Conservation (phyloP, 2,329 filamentous ascomycete species). For the Claviceps paspali region DNA sequence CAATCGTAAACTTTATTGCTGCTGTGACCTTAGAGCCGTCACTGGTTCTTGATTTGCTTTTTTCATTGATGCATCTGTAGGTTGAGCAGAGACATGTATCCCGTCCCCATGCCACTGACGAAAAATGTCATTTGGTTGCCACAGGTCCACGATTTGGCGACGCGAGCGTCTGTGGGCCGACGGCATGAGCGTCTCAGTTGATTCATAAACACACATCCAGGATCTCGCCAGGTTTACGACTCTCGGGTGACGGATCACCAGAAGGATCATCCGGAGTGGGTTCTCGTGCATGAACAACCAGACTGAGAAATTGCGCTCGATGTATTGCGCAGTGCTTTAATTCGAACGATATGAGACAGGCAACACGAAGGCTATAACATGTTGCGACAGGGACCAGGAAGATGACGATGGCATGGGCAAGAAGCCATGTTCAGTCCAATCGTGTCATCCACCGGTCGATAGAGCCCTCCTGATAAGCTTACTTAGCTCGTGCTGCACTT, state of each 20-base stretch:
- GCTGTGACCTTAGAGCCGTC: too few species aligned
- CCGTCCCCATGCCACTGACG: too few species aligned
- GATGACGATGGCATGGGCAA: background rate
- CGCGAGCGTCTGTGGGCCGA: background rate
- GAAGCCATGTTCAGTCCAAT: too few species aligned
- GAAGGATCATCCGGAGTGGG: background rate
- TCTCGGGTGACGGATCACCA: too few species aligned
- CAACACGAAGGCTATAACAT: too few species aligned
- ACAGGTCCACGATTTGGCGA: background rate
- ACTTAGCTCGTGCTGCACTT: background rate
- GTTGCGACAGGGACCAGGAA: too few species aligned
- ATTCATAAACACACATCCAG: background rate
- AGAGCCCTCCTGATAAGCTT: background rate
- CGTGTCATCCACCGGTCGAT: background rate
- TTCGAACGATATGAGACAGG: background rate
- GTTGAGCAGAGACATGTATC: too few species aligned
- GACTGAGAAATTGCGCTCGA: background rate
- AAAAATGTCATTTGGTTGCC: too few species aligned
- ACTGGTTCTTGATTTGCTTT: too few species aligned
- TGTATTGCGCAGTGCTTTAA: too few species aligned
- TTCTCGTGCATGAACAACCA: background rate
- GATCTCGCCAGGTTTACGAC: background rate
- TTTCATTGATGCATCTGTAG: too few species aligned
- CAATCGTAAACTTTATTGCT: too few species aligned
- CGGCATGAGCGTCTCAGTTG: background rate